phyloP scores from a whole-genome alignment of 441 rosid species.

The Syzygium syzygioides region DNA sequence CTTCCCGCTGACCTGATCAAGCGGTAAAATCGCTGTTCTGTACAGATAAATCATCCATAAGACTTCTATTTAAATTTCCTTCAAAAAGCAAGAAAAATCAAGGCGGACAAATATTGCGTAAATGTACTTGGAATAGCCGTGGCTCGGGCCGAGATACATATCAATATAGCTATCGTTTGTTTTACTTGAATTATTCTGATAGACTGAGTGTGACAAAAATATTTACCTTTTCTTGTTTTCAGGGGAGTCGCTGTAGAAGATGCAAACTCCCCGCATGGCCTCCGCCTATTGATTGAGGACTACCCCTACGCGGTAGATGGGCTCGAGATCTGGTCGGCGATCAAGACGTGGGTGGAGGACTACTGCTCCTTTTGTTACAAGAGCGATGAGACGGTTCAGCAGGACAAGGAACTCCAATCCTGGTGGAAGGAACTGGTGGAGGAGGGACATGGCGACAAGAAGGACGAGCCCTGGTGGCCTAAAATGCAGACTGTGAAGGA shows the following conservation, averaged over 20 bases:
- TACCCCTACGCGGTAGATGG: constrained; percentile 77
- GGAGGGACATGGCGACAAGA: constrained; percentile 17
- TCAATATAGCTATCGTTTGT: background rate
- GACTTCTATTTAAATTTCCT: background rate
- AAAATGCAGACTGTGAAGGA: constrained; percentile 4
- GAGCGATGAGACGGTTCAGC: background rate
- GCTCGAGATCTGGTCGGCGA: constrained; percentile 22
- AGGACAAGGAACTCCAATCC: constrained; percentile 9
- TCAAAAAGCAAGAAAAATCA: background rate
- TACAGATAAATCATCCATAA: background rate
- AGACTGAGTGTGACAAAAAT: background rate
- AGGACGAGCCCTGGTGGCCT: constrained; percentile 20
- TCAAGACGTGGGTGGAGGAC: constrained; percentile 15
- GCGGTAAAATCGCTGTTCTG: constrained; percentile 29
- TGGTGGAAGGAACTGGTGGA: constrained; percentile 17
- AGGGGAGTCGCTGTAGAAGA: constrained; percentile 90
- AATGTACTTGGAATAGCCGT: background rate
- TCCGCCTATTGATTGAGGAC: constrained; percentile 64
- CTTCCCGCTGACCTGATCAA: constrained; percentile 78
- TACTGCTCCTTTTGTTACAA: constrained; percentile 13
- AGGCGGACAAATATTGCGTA: background rate
- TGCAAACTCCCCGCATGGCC: constrained; percentile 46
- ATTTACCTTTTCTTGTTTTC: constrained; percentile 2
- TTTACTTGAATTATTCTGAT: background rate
- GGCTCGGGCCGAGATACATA: background rate